Conservation (phyloP, 495 filamentous ascomycete species). For the Xylaria cubensis region DNA sequence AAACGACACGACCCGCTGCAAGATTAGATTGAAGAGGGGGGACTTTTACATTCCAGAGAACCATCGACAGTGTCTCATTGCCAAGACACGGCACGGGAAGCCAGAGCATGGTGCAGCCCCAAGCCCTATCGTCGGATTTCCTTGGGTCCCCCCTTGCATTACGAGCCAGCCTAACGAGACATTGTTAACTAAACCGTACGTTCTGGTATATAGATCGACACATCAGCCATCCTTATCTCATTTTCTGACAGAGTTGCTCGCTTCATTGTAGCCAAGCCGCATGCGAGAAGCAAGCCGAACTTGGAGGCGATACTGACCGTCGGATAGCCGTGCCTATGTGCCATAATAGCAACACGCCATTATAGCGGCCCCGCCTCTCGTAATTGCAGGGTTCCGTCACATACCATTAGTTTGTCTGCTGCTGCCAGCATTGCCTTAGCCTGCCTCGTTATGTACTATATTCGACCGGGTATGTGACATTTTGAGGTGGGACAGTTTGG, state of each 20-base stretch:
- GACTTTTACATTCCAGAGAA: background rate
- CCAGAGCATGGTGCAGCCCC: background rate
- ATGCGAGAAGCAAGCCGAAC: constrained; percentile 13
- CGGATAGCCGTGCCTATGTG: constrained; percentile 28
- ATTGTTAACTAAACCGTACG: background rate
- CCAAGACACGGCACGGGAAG: constrained; percentile 29
- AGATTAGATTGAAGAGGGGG: background rate
- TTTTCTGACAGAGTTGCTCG: constrained; percentile 3
- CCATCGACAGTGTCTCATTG: constrained; percentile 11
- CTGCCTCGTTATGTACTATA: background rate
- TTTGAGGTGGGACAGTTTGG: background rate
- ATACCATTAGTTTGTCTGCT: background rate
- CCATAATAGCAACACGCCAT: constrained; percentile 24
- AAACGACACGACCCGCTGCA: constrained; percentile 17
- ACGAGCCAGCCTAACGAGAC: background rate
- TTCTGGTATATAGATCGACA: constrained; percentile 15
- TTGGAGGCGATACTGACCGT: constrained; percentile 25
- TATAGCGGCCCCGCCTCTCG: background rate
- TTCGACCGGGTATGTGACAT: background rate
- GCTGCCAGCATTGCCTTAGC: background rate
- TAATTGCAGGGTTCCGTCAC: background rate
- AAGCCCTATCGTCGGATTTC: constrained; percentile 17
- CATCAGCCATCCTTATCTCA: background rate
- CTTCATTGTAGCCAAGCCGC: constrained; percentile 19
- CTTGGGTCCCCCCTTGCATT: constrained; percentile 4